These are phyloP conservation scores for Cercospora zeina DNA, from an alignment of 2,329 filamentous ascomycete genomes.

Conservation along the genomic window DNA sequence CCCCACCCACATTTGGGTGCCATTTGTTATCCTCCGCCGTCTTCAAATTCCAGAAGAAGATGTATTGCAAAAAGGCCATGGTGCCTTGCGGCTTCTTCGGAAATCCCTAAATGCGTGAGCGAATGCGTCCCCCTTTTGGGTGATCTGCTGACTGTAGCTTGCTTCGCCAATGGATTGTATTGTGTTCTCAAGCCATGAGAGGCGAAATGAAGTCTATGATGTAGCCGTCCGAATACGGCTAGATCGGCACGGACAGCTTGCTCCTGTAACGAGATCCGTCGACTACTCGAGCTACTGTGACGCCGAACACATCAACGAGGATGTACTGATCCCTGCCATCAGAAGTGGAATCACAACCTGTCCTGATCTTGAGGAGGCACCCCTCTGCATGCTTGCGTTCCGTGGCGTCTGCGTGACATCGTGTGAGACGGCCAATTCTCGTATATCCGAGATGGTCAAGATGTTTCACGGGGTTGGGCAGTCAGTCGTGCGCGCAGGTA, in stretches of 20 bases:
- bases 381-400: no score
- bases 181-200: neutral
- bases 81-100: neutral
- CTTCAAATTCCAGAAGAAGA: conserved; percentile 40
- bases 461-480: neutral
- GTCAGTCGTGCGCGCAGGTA: no score
- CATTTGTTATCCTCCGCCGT: conserved; percentile 34
- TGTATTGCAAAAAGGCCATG: conserved; percentile 27
- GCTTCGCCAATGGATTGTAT: neutral
- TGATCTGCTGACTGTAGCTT: neutral
- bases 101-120: conserved; percentile 21
- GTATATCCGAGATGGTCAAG: no score
- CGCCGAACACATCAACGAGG: no score
- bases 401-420: no score
- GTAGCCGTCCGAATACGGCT: conserved; percentile 21
- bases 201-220: neutral
- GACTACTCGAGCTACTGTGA: neutral
- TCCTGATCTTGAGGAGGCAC: no score
- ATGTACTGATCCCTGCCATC: no score
- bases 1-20: conserved; percentile 33
- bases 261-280: conserved; percentile 14
- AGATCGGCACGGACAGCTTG: conserved; percentile 34
- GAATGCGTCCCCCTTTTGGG: conserved; percentile 25
- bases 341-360: no score
- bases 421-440: no score